phyloP scores from a whole-genome alignment of 257 asterid genomes.

The Solanum verrucosum region DNA sequence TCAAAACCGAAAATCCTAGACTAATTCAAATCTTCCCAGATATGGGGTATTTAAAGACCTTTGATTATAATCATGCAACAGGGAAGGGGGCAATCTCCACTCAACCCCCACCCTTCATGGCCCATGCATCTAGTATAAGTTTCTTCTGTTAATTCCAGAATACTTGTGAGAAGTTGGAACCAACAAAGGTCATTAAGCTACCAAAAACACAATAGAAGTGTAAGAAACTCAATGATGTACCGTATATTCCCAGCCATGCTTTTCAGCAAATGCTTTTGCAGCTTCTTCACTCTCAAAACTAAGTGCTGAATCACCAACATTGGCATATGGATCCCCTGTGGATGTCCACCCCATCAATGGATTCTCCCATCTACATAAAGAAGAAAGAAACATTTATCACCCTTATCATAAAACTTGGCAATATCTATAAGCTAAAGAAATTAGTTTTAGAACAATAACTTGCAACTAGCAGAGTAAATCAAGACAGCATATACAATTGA shows the following conservation, averaged over 20 bases:
- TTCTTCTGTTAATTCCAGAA: not conserved
- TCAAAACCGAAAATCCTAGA: not conserved
- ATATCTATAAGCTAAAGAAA: not conserved
- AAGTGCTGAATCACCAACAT: slow-evolving; percentile 87
- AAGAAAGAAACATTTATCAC: slow-evolving; percentile 6
- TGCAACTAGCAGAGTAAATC: not conserved
- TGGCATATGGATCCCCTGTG: slow-evolving; percentile 94
- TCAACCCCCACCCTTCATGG: not conserved
- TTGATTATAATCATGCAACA: not conserved
- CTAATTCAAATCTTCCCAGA: not conserved
- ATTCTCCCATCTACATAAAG: slow-evolving; percentile 80
- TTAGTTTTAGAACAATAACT: not conserved
- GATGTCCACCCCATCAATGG: slow-evolving; percentile 99
- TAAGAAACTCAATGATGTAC: slow-evolving; percentile 20
- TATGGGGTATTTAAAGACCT: not conserved
- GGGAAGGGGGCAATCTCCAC: not conserved
- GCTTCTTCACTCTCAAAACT: slow-evolving; percentile 82
- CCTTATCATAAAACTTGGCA: not conserved
- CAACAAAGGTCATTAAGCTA: not conserved
- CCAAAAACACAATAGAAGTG: not conserved
- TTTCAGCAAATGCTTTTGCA: slow-evolving; percentile 72
- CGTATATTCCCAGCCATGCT: slow-evolving; percentile 89
- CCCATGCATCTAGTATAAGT: not conserved
- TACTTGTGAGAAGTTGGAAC: not conserved
- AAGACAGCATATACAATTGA: not conserved